Evolutionary conservation across 1,139 yeast species (phyloP), one percentile per base, ranked within the genome.

Genomic region (Saccharomyces hybrid): DNA sequence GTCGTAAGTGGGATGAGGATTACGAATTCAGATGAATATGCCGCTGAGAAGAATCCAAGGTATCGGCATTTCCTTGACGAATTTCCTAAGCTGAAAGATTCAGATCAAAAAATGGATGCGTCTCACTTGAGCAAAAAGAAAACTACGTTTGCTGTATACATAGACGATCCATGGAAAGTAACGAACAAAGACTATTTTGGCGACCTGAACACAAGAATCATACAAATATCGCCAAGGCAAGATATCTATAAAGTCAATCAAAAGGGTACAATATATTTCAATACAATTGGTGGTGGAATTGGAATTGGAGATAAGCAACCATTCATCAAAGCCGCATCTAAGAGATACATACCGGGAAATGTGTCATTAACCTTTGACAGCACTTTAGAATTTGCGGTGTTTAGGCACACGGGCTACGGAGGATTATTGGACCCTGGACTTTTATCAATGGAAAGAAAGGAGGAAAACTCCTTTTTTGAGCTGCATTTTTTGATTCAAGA

Each of bases 221-320:
- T 88, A 44, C 86, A 86, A 58, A 61, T 91, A 6, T 74, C 79
- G 38, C 97, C 97, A 0, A 71, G 78, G 27, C 83, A 83, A 58
- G 84, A 84, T 57, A 67, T 78, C 11, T 88, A 78, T 65, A 72
- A 70, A 30, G 63, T 67, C 1, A 50, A 23, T 5, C 53, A 49
- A 20, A 67, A 83, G 6, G 57, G 70, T 60, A 61, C 72, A 70
- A 75, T 79, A 1, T 85, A 84, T 64, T 85, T 86, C 69, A 84
- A 82, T 61, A 84, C 83, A 5, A 62, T 78, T 5, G 91, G 91
- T 0, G 80, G 88, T 57, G 96, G 97, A 0, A 70, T 90, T 16
- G 97, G 96, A 0, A 78, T 88, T 65, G 98, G 98, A 0, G 78
- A 82, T 56, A 71, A 70, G 11, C 88, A 84, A 56, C 90, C 91